A percentile compares a stretch with the other conserved stretches of the same genome.
Conservation (phyloP, 345 rosid species). For the Salix udensis region DNA sequence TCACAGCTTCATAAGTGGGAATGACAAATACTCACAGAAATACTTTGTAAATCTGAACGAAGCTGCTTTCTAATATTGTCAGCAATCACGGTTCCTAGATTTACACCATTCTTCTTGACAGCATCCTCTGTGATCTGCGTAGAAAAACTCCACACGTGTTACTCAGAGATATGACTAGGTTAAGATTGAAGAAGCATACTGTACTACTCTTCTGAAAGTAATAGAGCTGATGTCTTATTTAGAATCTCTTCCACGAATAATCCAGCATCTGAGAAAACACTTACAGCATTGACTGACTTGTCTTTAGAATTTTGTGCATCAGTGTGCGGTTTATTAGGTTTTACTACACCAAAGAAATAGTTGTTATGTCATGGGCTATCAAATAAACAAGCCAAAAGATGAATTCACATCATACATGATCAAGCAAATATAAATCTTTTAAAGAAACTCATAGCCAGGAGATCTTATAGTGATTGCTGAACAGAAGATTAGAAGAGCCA, state of each 20-base stretch:
- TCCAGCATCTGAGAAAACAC: conserved; percentile 41
- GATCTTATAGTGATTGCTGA: background rate
- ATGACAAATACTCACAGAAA: conserved; percentile 49
- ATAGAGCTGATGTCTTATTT: conserved; percentile 46
- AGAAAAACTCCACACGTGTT: background rate
- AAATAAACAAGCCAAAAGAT: background rate
- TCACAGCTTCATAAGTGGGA: background rate
- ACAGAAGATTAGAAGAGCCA: background rate
- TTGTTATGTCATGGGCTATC: background rate
- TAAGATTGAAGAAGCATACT: background rate
- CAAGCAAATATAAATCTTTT: background rate
- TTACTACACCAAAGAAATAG: conserved; percentile 39
- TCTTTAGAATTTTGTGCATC: conserved; percentile 35
- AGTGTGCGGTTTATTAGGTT: conserved; percentile 41
- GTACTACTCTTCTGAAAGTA: conserved; percentile 46
- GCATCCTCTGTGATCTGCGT: conserved; percentile 49
- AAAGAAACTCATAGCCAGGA: background rate
- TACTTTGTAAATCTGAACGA: conserved; percentile 49
- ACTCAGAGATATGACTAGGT: background rate
- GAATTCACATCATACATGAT: background rate
- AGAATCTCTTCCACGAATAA: conserved; percentile 68
- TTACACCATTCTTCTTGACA: conserved; percentile 38
- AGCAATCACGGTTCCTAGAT: conserved; percentile 45
- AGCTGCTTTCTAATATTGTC: conserved; percentile 50
- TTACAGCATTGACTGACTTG: conserved; percentile 19